Evolutionary conservation across 768 basidiomycete genomes (phyloP), one percentile per base, ranked within the genome.

Genomic region (Boletus subcaerulescens): DNA sequence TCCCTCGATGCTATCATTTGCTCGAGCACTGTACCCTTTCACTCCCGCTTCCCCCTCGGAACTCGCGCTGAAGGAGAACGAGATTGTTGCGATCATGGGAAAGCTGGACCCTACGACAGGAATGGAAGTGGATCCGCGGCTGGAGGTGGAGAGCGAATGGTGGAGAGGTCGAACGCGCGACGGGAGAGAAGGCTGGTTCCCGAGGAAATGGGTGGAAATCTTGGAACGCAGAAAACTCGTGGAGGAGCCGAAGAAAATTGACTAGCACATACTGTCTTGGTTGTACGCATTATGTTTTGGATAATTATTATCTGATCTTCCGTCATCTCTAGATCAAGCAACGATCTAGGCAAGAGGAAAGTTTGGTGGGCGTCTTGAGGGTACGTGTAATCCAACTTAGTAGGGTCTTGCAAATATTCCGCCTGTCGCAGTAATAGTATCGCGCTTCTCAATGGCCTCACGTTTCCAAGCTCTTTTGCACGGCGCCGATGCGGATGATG

Each of bases 141-240:
- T 86, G 18, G 77, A 84, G 50, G 68, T 75, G 24, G 74, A 77
- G 52, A 82, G 78, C 5, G 94, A 93, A 53, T 98, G 95, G 95
- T 98, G 93, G 94, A 87, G 85, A 69, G 95, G 95, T 1, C 80
- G 95, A 44, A 94, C 91, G 56, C 78, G 95, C 53, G 94, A 97
- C 60, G 95, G 95, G 0, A 78, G 87, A 60, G 86, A 91, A 61
- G 95, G 95, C 0, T 98, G 93, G 93, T 97, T 98, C 80, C 95
- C 95, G 2, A 81, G 77, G 54, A 93, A 89, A 60, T 95, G 89
- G 81, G 92, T 95, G 4, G 82, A 92, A 69, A 76, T 89, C 4
- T 70, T 90, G 52, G 83, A 79, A 64, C 76, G 80, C 64, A 69
- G 65, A 62, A 76, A 72, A 50, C 52, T 57, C 2, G 60, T 60